Evolutionary conservation across 768 basidiomycete genomes (phyloP).

Genomic region (Fibroporia radiculosa): DNA sequence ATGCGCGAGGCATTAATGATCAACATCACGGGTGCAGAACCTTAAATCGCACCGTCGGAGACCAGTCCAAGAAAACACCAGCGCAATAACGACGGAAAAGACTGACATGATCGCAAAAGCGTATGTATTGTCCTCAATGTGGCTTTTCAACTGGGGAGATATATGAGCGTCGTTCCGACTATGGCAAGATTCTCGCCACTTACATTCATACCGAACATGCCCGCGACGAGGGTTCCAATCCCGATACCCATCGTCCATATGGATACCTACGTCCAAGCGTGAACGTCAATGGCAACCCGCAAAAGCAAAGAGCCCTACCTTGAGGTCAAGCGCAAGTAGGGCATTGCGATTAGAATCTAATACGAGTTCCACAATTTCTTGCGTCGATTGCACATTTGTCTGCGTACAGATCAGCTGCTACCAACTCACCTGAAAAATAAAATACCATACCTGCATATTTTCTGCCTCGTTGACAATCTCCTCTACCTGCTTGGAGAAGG

Average conservation of each 20-base stretch:
- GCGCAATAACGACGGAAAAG: constrained; percentile 11
- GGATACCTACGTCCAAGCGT: constrained; percentile 50
- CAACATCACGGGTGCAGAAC: not conserved
- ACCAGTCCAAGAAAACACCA: constrained; percentile 16
- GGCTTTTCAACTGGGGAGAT: constrained; percentile 16
- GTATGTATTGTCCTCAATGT: constrained; percentile 20
- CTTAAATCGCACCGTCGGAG: constrained; percentile 12
- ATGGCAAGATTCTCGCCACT: constrained; percentile 23
- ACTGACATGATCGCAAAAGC: constrained; percentile 21
- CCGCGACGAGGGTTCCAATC: constrained; percentile 81
- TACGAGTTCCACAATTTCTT: constrained; percentile 96
- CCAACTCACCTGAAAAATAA: not conserved
- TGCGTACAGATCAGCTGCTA: constrained; percentile 22
- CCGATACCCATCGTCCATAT: constrained; percentile 93
- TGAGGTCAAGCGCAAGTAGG: constrained; percentile 83
- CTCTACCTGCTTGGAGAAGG: constrained; percentile 93
- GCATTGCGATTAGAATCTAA: constrained; percentile 94
- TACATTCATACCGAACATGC: constrained; percentile 96
- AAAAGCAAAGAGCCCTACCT: constrained; percentile 38
- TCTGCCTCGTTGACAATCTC: constrained; percentile 93
- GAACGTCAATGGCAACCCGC: constrained; percentile 1
- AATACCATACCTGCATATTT: constrained; percentile 59
- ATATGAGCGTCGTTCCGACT: constrained; percentile 20
- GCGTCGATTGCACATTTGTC: constrained; percentile 94
- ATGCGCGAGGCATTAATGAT: not conserved